Evolutionary conservation across 768 basidiomycete genomes (phyloP), one percentile per base, ranked within the genome.

Genomic region (Boletus rubroflammeus): DNA sequence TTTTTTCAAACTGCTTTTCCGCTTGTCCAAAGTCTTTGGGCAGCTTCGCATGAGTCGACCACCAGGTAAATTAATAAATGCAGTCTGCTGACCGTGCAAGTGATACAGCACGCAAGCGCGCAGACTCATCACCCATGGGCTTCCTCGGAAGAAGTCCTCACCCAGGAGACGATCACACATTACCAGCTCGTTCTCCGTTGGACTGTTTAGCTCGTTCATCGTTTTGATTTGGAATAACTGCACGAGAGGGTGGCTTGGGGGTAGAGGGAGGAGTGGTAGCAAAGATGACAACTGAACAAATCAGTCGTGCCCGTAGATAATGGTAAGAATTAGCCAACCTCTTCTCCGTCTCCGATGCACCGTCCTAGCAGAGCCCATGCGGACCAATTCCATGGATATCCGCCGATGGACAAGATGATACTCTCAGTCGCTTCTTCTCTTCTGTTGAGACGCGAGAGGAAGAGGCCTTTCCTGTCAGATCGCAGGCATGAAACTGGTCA

Each of bases 301-400:
- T 69, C 38, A 69, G 56, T 15, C 26, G 7, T 9, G 43, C 9
- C 3, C 42, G 21, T 6, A 47, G 49, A 45, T 14, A 32, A 44
- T 15, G 19, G 6, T 40, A 28, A 23, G 31, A 52, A 42, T 43
- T 39, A 39, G 34, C 67, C 35, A 51, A 94, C 94, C 85, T 96
- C 92, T 73, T 93, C 90, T 15, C 83, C 84, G 57, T 93, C 91
- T 14, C 82, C 81, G 31, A 94, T 79, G 65, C 90, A 89, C 50
- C 82, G 83, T 3, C 81, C 80, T n/a, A 98, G 76, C 40, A 93
- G 78, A 8, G 81, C 74, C 94, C 94, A 98, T n/a, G 84, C 76
- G 26, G 90, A 88, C 94, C 95, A 98, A 66, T 98, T 98, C 85
- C 91, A 98, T 13, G 90, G 87, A 63, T 86, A 91, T 6, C 78